Evolutionary conservation across 2,329 filamentous ascomycete species (phyloP).

Genomic region (Colletotrichum sp.): DNA sequence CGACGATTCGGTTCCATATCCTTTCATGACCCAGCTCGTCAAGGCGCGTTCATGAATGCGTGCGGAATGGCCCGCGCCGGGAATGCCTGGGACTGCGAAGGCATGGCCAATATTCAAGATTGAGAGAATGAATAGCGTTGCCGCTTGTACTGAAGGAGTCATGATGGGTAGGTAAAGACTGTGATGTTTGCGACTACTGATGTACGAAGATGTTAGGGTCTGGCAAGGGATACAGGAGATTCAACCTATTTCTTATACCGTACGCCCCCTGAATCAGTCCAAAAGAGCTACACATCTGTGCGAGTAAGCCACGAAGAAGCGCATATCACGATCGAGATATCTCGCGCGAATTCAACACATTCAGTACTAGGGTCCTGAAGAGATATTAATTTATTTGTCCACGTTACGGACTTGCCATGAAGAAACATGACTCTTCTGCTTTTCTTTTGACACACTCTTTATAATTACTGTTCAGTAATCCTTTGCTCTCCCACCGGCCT

Average conservation of each 20-base stretch:
- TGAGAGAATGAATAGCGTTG: not conserved
- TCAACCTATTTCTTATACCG: not conserved
- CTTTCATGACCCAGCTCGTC: not conserved
- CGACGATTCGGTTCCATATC: not conserved
- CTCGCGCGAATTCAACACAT: not conserved
- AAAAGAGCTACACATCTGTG: rapidly evolving
- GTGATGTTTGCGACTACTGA: not conserved
- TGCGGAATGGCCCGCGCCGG: rapidly evolving
- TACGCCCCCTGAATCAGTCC: rapidly evolving
- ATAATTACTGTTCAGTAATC: not conserved
- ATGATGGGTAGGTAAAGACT: not conserved
- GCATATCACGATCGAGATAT: not conserved
- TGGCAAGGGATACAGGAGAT: not conserved
- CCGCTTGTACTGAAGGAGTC: not conserved
- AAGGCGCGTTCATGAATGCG: not conserved
- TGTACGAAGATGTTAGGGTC: not conserved
- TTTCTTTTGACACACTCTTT: not conserved
- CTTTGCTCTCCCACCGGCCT: not conserved
- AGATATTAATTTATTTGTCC: not conserved
- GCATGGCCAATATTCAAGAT: not conserved
- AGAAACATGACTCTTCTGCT: not conserved
- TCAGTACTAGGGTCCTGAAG: not conserved
- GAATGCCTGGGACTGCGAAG: not conserved
- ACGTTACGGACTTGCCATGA: not conserved
- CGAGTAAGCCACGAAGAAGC: too few species aligned